phyloP scores from a whole-genome alignment of 768 basidiomycete genomes.

The Strobilomyces echinocephalus region DNA sequence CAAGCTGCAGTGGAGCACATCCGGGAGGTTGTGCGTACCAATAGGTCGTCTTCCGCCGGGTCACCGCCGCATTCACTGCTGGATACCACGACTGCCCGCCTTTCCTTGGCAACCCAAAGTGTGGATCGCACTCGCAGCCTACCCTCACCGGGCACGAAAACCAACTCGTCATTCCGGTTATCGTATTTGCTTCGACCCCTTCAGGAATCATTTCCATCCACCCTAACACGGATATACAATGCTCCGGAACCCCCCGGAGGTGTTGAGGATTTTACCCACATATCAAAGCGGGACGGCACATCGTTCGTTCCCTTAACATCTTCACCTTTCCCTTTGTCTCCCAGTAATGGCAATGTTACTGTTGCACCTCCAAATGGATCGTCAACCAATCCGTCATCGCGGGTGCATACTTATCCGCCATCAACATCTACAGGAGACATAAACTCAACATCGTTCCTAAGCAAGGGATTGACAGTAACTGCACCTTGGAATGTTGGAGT shows the following conservation, averaged over 20 bases:
- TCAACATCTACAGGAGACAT: slow-evolving; percentile 52
- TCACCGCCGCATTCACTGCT: slow-evolving; percentile 36
- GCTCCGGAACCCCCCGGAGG: slow-evolving; percentile 34
- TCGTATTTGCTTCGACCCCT: slow-evolving; percentile 65
- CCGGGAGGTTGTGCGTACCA: slow-evolving; percentile 63
- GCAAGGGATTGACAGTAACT: slow-evolving; percentile 38
- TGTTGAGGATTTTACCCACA: slow-evolving; percentile 67
- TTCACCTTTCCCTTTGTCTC: slow-evolving; percentile 29
- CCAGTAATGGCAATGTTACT: slow-evolving; percentile 6
- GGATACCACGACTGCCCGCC: slow-evolving; percentile 54
- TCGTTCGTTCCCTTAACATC: slow-evolving; percentile 59
- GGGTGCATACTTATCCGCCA: slow-evolving; percentile 79
- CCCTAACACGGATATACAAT: slow-evolving; percentile 31
- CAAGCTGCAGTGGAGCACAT: slow-evolving; percentile 76
- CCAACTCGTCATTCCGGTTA: slow-evolving; percentile 53
- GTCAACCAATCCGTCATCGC: slow-evolving; percentile 26
- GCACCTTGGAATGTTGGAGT: slow-evolving; percentile 60
- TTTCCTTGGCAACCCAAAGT: slow-evolving; percentile 20
- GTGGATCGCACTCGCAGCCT: slow-evolving; percentile 40
- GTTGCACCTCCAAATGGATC: slow-evolving; percentile 7
- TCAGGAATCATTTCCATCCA: slow-evolving; percentile 47
- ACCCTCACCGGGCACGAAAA: slow-evolving; percentile 31
- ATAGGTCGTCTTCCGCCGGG: slow-evolving; percentile 34
- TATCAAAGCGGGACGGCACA: slow-evolving; percentile 50
- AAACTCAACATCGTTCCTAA: slow-evolving; percentile 33